Base-by-base conservation (phyloP, 208 protist species). In the Leptomonas pyrrhocoris region DNA sequence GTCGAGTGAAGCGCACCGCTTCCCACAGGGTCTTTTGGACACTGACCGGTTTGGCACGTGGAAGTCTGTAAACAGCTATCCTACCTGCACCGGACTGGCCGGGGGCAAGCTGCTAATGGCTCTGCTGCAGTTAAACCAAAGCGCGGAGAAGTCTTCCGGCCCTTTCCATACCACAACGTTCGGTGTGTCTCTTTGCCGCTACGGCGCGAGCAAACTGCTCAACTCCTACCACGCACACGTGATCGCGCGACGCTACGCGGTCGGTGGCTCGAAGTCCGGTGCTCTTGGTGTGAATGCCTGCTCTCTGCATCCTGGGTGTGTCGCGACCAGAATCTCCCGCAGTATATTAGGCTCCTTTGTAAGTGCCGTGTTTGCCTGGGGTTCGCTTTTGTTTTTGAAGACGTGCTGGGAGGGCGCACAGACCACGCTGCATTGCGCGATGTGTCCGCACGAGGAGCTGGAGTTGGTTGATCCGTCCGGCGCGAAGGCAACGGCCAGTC, bases 181-280 rank as follows among this genome's bases (percentile, higher is more conserved):
- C 13, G 31, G 76, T 21, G 62, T 64, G 21, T 76, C 83, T 5
- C 93, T 96, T 80, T 67, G 62, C 13, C 89, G 88, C 34, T 96
- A 96, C 65, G 92, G 92, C 8, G 85, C 85, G 8, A 94, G 89
- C 68, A 96, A 96, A 77, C 74, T 96, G 40, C 77, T 94, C 36
- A 94, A 94, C 65, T 85, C 81, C 7, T 96, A 93, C 48, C 85
- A 96, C 66, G 87, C 89, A 0, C 85, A 94, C 66, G 56, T 86
- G 34, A 87, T 96, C 57, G 86, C 86, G 18, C 79, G 83, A 8
- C 88, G 84, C 25, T 89, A 94, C 74, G 55, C 59, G 3, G 11
- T 66, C 48, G 34, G 46, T 8, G 36, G 42, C 28, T 11, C 6
- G 8, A 38, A 51, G 36, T n/a, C 40, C 18, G 73, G 63, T 40